phyloP scores from a whole-genome alignment of 805 yeast species.

The Nakazawaea molendinolei region DNA sequence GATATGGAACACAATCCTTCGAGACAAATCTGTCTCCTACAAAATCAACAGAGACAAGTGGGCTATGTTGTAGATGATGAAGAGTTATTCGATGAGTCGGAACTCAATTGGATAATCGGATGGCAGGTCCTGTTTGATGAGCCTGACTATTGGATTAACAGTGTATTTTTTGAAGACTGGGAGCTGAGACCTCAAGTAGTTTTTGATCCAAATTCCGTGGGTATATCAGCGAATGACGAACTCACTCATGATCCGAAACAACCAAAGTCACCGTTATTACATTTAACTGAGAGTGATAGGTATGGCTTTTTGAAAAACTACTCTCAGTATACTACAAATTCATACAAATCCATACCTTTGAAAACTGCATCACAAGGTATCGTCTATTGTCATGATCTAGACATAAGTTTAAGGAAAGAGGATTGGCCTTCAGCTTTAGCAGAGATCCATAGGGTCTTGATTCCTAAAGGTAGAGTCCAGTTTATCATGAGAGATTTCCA shows the following conservation, averaged over 20 bases:
- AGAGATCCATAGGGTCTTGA: constrained; percentile 25
- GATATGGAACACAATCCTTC: too few relatives aligned
- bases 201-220: too few relatives aligned
- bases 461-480: constrained; percentile 24
- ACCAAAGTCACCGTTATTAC: not conserved
- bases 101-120: constrained; percentile 4
- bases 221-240: too few relatives aligned
- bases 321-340: constrained; percentile 25
- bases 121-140: constrained; percentile 10
- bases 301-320: constrained; percentile 17
- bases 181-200: constrained; percentile 1
- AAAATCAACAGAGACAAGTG: constrained; percentile 5
- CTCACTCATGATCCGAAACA: too few relatives aligned
- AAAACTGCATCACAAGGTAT: constrained; percentile 21
- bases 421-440: constrained; percentile 17
- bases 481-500: constrained; percentile 23
- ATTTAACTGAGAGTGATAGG: not conserved
- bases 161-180: constrained; percentile 5
- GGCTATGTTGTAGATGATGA: not conserved
- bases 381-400: constrained; percentile 22
- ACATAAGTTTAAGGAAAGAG: constrained; percentile 14
- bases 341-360: constrained; percentile 21
- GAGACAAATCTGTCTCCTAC: constrained; percentile 8
- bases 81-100: not conserved
- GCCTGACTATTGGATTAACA: constrained; percentile 5